These are phyloP conservation scores for Filobasidium uniguttulatum DNA, from an alignment of 1,284 basidiomycete genomes.

Conservation along the genomic window DNA sequence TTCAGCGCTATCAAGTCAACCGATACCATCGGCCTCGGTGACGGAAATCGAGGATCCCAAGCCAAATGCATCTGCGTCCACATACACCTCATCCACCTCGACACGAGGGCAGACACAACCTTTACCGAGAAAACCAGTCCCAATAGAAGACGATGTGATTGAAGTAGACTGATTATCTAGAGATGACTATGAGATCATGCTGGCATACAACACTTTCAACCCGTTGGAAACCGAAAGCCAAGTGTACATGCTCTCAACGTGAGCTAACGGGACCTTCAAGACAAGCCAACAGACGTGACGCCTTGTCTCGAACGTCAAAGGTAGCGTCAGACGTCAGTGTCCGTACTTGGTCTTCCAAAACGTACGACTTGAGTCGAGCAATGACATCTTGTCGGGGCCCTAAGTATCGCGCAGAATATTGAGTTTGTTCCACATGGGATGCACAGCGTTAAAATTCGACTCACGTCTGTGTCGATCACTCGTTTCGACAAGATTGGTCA, in stretches of 20 bases:
- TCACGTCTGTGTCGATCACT: conserved; percentile 18
- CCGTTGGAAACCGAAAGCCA: neutral
- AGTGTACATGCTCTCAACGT: no score
- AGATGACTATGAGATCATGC: neutral
- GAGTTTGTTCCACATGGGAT: neutral
- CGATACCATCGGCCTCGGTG: no score
- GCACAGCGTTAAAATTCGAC: neutral
- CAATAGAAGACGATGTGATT: conserved; percentile 3
- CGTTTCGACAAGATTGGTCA: conserved; percentile 30
- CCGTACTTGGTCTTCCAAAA: conserved; percentile 7
- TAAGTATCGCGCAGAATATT: neutral
- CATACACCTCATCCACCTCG: no score
- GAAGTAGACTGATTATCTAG: neutral
- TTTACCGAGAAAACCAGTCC: neutral
- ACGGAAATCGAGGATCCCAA: no score
- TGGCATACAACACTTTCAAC: neutral
- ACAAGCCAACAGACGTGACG: conserved; percentile 7
- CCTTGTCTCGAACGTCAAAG: conserved; percentile 16
- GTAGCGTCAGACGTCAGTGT: conserved; percentile 8
- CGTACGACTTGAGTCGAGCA: conserved; percentile 8
- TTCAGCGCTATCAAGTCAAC: no score
- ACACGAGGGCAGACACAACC: no score
- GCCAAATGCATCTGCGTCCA: no score
- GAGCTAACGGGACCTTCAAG: neutral
- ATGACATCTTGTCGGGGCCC: conserved; percentile 14